Evolutionary conservation across 148 eudicot genomes (phyloP), one percentile per base, ranked within the genome.

Genomic region (Heliamphora exappendiculata): DNA sequence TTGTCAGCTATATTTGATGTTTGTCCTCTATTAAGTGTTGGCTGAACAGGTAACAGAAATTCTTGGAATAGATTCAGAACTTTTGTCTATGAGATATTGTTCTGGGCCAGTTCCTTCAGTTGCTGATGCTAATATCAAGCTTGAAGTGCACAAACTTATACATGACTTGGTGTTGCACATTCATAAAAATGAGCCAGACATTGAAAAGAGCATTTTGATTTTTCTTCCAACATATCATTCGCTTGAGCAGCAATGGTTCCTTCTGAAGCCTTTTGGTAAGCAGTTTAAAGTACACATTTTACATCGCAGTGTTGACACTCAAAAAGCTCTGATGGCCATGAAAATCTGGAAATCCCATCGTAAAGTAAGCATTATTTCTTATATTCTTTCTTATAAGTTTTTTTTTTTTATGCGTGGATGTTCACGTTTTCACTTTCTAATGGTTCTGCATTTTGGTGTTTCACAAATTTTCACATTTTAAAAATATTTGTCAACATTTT

Each of bases 151-250:
- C 83, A 79, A 83, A 73, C 88, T 94, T 71, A 89, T 94, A 67
- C 97, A 86, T 81, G 85, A 89, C 69, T 83, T 94, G 82, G 85
- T 94, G 76, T 8, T 92, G 73, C 80, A 87, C 81, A 88, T 94
- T 72, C 96, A 94, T 75, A 78, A 85, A 74, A 92, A 83, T 82
- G 98, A 94, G 84, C 87, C 89, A 37, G 94, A 94, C 74, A 90
- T 94, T 41, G 93, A 87, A 77, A 94, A 94, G 80, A 86, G 98
- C 84, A 92, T 92, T 70, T 86, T 94, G 86, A 77, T 94, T 72
- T 94, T 94, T 81, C 93, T 94, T 77, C 98, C 98, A 13, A 94
- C 98, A 67, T 94, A 92, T 82, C 79, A 85, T 79, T 81, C 89
- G 50, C 81, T 94, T 20, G 98, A 90, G 91, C 88, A 89, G 82